Evolutionary conservation across 495 filamentous ascomycete genomes (phyloP), one percentile per base, ranked within the genome.

Genomic region (Aspergillus nanangensis): DNA sequence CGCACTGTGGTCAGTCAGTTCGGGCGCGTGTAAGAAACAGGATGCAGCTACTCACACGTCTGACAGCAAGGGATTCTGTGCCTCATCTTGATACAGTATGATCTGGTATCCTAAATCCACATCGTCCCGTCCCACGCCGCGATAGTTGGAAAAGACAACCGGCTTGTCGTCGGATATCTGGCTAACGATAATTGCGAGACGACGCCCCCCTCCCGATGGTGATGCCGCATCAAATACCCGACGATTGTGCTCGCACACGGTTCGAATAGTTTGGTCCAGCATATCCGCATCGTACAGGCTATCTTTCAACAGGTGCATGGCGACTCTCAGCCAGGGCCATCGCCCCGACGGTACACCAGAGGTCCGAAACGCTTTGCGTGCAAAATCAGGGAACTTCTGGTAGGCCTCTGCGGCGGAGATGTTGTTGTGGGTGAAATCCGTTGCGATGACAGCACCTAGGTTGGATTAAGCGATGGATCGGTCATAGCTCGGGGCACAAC

Each of bases 131-230:
- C 44, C 42, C 3, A 23, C 10, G 11, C 46, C 51, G 7, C 52
- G 38, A 45, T 61, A 61, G 37, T 61, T 61, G n/a, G 48, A 40
- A 8, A 61, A 14, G 1, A 57, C 45, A 15, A 48, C 48, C 9
- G 48, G 46, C 29, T 50, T 51, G 10, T 54, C 54, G 24, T 61
- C 52, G 9, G 51, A 47, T 8, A 44, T 47, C n/a, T 45, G 51
- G 45, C 48, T 61, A 9, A 51, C 41, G 2, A 53, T 47, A 23
- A 61, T 34, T 8, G 13, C 22, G 10, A 42, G 10, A 29, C 22
- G 22, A 20, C 35, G 13, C n/a, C 35, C 14, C n/a, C n/a, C 13
- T 9, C 15, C 35, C 35, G 10, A 20, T 20, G 19, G 14, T 17
- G 14, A 10, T 4, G 14, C 14, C 4, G 35, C 4, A 18, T 38